Percentiles rank a stretch among this genome's conserved stretches.
These are phyloP conservation scores for Calvatia gigantea DNA, from an alignment of 768 basidiomycete genomes.

Conservation along the genomic window DNA sequence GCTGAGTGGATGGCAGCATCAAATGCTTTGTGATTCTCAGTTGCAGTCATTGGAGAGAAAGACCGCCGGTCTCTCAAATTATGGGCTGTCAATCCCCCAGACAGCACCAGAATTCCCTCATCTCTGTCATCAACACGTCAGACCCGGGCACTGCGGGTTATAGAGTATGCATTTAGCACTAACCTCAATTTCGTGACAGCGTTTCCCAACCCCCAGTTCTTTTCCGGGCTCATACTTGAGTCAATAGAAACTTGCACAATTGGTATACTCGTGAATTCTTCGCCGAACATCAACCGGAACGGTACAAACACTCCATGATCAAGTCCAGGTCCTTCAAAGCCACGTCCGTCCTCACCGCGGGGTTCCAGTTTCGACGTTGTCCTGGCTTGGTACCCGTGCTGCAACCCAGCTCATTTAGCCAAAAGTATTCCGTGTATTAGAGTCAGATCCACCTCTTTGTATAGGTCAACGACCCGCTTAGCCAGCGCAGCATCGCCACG, in stretches of 20 bases:
- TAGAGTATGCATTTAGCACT: no score
- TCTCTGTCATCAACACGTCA: conserved; percentile 35
- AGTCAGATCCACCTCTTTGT: conserved; percentile 40
- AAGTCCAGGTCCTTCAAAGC: conserved; percentile 60
- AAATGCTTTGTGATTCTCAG: conserved; percentile 48
- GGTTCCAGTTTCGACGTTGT: conserved; percentile 45
- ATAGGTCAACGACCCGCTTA: conserved; percentile 56
- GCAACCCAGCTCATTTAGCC: not conserved
- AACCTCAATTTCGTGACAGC: conserved; percentile 58
- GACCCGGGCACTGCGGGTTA: not conserved
- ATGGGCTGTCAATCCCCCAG: conserved; percentile 69
- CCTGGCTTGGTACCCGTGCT: conserved; percentile 27
- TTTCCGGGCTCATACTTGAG: conserved; percentile 50
- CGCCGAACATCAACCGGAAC: conserved; percentile 76
- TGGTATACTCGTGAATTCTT: conserved; percentile 56
- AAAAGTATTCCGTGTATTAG: not conserved
- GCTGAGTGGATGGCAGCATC: conserved; percentile 58
- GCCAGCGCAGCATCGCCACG: conserved; percentile 57
- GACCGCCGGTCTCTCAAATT: conserved; percentile 54
- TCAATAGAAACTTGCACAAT: conserved; percentile 73
- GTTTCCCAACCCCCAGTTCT: conserved; percentile 63
- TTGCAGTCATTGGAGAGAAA: conserved; percentile 48
- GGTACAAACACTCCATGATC: conserved; percentile 84
- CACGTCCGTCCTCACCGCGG: conserved; percentile 65
- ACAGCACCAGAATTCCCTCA: conserved; percentile 65